Percentiles rank a stretch among this genome's conserved stretches.
phyloP scores from a whole-genome alignment of 805 yeast genomes.

The Wickerhamiella hasegawae region DNA sequence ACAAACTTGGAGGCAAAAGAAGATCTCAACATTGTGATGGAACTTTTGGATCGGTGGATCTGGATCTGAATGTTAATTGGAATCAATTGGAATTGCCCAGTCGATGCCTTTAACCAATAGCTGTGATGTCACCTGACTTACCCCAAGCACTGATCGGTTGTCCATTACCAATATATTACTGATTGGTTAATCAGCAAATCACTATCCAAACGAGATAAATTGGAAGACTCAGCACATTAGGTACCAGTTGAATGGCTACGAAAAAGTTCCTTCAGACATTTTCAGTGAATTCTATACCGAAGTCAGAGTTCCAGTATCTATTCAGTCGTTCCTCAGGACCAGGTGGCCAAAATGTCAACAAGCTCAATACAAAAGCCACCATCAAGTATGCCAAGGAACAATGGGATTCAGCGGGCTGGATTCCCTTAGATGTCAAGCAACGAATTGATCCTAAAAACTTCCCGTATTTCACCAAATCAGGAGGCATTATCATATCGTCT shows the following conservation, averaged over 20 bases:
- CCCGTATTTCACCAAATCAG: conserved; percentile 38
- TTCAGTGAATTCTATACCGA: conserved; percentile 26
- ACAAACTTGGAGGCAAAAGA: not conserved
- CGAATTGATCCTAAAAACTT: conserved; percentile 25
- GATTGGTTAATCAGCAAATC: too few relatives aligned
- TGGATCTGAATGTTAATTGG: too few relatives aligned
- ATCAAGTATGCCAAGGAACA: conserved; percentile 29
- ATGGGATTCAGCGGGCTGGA: conserved; percentile 39
- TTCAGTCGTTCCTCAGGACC: conserved; percentile 62
- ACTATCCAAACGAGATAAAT: too few relatives aligned
- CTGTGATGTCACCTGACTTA: too few relatives aligned
- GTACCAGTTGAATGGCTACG: too few relatives aligned
- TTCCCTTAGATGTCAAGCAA: conserved; percentile 34
- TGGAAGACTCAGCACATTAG: too few relatives aligned
- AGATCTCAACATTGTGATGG: not conserved
- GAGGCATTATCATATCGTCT: conserved; percentile 42
- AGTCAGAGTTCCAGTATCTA: conserved; percentile 27
- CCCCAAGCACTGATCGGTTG: too few relatives aligned
- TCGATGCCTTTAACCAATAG: too few relatives aligned
- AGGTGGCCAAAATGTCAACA: conserved; percentile 80
- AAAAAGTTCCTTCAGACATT: not conserved
- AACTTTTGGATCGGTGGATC: too few relatives aligned
- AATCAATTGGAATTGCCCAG: too few relatives aligned
- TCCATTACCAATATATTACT: too few relatives aligned
- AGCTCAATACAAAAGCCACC: conserved; percentile 49